Evolutionary conservation across 2,329 filamentous ascomycete genomes (phyloP), one percentile per base, ranked within the genome.

Genomic region (Triangularia verruculosa): DNA sequence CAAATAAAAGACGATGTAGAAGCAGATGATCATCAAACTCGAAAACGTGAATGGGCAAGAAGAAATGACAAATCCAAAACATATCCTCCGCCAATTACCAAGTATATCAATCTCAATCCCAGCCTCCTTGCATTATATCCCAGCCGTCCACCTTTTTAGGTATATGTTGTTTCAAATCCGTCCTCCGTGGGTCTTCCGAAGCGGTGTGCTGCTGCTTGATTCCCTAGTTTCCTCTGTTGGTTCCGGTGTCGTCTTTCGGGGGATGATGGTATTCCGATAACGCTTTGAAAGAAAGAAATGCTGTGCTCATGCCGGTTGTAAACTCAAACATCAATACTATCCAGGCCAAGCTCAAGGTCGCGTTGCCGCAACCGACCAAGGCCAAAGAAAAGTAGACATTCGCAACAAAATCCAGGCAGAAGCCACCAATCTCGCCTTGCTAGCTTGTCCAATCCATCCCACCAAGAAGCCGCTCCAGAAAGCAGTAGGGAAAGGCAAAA

Each of bases 1-100:
- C 13, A 28, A 59, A 24, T 34, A 43, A 47, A 57, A 61, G 34
- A 59, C 57, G 32, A 57, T n/a, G n/a, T n/a, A 52, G 57, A 30
- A 62, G 30, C 51, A n/a, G 34, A 62, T 43, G 52, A 28, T 55
- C 22, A 60, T 52, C 47, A 57, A 28, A 56, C 20, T 5, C 13
- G 3, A 12, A 32, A 32, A 47, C 39, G 39, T 47, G 39, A 47
- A 47, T 15, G 4, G 20, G 2, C 17, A n/a, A 20, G 22, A 56
- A 57, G 22, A 57, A 60, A 32, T n/a, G n/a, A 3, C 20, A 55
- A 24, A 20, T 15, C 11, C 47, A 7, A 27, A 54, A 57, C 39
- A 54, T 61, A 55, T 28, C 53, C 22, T 32, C 57, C 25, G 12
- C 27, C 53, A 47, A 20, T 47, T 47, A 47, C 39, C 39, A 47